phyloP scores from a whole-genome alignment of 129 eudicot genomes.

The Silybum marianum region DNA sequence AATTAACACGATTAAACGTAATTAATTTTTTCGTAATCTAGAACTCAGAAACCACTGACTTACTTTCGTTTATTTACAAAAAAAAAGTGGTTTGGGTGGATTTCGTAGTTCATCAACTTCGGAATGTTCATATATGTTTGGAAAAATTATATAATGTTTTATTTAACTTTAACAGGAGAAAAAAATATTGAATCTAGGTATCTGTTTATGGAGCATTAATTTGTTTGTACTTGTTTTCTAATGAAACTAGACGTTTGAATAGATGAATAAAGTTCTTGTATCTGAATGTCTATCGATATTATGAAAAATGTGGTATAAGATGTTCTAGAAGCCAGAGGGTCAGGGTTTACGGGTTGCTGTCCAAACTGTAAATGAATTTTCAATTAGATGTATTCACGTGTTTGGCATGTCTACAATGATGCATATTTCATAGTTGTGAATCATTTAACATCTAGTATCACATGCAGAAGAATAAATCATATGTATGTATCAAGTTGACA shows the following conservation, averaged over 20 bases:
- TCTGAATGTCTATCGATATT: neutral
- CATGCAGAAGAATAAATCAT: neutral
- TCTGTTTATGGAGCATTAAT: neutral
- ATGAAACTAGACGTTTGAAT: neutral
- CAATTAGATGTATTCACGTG: neutral
- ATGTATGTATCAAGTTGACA: neutral
- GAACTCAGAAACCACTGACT: neutral
- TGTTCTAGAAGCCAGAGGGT: neutral
- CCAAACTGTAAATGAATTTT: neutral
- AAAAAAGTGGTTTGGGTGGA: neutral
- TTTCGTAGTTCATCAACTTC: neutral
- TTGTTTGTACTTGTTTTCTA: neutral
- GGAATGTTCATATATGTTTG: neutral
- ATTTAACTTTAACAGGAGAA: neutral
- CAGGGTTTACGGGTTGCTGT: neutral
- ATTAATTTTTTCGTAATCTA: neutral
- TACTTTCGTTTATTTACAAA: neutral
- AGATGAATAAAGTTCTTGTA: neutral
- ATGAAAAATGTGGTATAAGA: neutral
- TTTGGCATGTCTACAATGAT: neutral
- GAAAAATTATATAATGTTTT: neutral
- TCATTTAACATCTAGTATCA: neutral
- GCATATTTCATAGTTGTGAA: neutral
- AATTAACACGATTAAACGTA: neutral
- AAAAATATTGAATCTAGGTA: neutral